Percentiles rank a stretch among this genome's conserved stretches.
Conservation (phyloP, 257 asterid species). For the Buddleja alternifolia region DNA sequence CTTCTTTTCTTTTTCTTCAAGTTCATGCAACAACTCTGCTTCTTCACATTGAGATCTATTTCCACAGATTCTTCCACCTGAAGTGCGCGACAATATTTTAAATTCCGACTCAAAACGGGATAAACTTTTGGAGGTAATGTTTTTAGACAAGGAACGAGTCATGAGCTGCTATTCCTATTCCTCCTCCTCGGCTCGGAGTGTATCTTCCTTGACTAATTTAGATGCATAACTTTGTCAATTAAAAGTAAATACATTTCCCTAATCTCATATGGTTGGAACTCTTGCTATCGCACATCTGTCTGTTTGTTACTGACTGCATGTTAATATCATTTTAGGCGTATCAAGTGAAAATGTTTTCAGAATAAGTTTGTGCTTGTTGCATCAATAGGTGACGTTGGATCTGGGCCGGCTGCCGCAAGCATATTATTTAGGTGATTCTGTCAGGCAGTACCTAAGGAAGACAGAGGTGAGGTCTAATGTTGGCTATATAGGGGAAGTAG, state of each 20-base stretch:
- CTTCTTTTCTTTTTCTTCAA: not conserved
- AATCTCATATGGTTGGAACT: not conserved
- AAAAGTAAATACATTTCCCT: not conserved
- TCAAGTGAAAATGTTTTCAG: not conserved
- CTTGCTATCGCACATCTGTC: not conserved
- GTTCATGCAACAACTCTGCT: conserved; percentile 2
- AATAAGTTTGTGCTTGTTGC: not conserved
- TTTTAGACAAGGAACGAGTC: not conserved
- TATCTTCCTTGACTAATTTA: not conserved
- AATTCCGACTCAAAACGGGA: conserved; percentile 39
- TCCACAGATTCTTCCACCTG: conserved; percentile 69
- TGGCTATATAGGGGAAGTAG: conserved; percentile 9
- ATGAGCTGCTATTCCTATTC: not conserved
- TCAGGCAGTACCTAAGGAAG: conserved; percentile 52
- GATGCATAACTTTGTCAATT: not conserved
- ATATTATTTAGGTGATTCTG: conserved; percentile 53
- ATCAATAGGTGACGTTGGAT: conserved; percentile 68
- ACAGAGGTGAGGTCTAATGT: conserved; percentile 50
- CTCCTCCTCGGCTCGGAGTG: no score
- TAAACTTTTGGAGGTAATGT: conserved; percentile 62
- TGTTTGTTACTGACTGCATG: not conserved
- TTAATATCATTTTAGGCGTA: not conserved
- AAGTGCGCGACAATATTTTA: conserved; percentile 54
- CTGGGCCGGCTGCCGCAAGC: conserved; percentile 80
- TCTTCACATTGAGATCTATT: not conserved